Conservation (phyloP, 1,139 yeast genomes). For the Pichiaceae sp. region DNA sequence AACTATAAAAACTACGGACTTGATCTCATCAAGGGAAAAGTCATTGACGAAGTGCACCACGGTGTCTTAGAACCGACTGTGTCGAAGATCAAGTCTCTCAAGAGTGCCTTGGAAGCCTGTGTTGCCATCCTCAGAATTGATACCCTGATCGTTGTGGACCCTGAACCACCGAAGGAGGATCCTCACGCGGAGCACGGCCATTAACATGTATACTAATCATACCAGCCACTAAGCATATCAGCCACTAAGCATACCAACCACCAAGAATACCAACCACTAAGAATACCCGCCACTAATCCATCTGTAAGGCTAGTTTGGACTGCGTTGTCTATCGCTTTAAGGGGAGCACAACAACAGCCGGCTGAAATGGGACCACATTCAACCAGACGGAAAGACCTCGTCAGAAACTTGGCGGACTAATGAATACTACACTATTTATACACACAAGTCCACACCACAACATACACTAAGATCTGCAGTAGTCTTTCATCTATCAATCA, state of each 20-base stretch:
- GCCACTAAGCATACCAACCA: neutral
- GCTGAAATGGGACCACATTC: no score
- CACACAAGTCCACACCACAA: no score
- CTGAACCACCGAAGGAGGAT: constrained; percentile 88
- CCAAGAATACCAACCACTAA: neutral
- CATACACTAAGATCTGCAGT: no score
- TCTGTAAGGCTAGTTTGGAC: no score
- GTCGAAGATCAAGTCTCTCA: constrained; percentile 84
- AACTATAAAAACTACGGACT: constrained; percentile 87
- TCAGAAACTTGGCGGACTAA: no score
- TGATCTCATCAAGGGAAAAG: constrained; percentile 84
- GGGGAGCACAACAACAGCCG: no score
- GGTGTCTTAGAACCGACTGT: constrained; percentile 96
- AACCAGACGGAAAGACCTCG: no score
- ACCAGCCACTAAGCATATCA: neutral
- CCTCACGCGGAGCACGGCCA: constrained; percentile 55
- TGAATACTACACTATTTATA: no score
- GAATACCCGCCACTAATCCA: neutral
- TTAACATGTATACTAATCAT: neutral
- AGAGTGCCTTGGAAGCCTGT: constrained; percentile 96
- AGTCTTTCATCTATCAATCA: no score
- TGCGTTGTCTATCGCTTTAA: no score
- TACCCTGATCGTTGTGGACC: constrained; percentile 95
- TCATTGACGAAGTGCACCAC: constrained; percentile 71
- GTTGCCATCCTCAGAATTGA: constrained; percentile 95